A percentile compares a stretch with the other conserved stretches of the same genome.
Evolutionary conservation across 2,329 filamentous ascomycete genomes (phyloP).

Genomic region (Colletotrichum destructivum): DNA sequence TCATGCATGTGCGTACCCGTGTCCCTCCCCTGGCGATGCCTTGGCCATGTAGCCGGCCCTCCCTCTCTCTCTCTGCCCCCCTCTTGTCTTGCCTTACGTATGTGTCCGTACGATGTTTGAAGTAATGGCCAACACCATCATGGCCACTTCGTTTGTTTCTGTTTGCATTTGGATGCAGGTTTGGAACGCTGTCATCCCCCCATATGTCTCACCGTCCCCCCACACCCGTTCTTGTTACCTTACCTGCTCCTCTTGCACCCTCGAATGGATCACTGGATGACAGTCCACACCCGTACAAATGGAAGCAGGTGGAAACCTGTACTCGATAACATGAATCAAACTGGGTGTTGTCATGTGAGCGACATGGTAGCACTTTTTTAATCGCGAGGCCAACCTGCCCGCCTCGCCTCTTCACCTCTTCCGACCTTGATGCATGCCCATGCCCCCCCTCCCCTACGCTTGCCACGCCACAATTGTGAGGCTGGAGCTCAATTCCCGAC

Average conservation of each 20-base stretch:
- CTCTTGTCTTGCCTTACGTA: background rate
- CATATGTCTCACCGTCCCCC: background rate
- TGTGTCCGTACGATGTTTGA: conserved; percentile 5
- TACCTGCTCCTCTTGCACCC: background rate
- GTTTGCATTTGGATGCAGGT: conserved; percentile 2
- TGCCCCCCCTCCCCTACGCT: too few species aligned
- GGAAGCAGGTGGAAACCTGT: too few species aligned
- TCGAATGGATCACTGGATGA: background rate
- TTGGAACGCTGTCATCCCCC: background rate
- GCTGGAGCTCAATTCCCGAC: background rate
- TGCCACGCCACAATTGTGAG: too few species aligned
- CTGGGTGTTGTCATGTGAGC: too few species aligned
- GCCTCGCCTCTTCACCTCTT: too few species aligned
- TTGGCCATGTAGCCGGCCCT: too few species aligned
- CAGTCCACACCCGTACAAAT: too few species aligned
- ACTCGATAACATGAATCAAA: too few species aligned
- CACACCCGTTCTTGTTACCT: background rate
- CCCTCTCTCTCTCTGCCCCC: background rate
- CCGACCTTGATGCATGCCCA: too few species aligned
- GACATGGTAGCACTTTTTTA: too few species aligned
- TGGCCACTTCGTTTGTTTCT: background rate
- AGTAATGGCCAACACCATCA: background rate
- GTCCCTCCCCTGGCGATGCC: background rate
- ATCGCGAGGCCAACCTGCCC: too few species aligned
- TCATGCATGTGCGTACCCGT: background rate